Evolutionary conservation across 2,329 filamentous ascomycete genomes (phyloP), one percentile per base, ranked within the genome.

Genomic region (Simplicillium sp.): DNA sequence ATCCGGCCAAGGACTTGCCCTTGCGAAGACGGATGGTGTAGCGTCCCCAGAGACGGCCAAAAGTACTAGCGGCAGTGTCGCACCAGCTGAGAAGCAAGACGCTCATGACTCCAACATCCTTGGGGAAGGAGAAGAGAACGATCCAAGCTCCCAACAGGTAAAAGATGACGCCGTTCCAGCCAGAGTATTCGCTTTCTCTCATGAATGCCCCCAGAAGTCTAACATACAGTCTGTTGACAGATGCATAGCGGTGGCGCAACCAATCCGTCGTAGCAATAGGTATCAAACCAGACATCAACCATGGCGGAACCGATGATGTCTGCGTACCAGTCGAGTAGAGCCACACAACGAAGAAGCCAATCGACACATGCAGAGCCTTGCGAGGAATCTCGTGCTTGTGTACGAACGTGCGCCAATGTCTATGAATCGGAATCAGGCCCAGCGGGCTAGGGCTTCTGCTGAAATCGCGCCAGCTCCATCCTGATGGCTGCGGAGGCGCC

Each of bases 321-420:
- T 95, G 88, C 5, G 82, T 76, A 42, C 88, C 90, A 18, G 75
- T 78, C 38, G 78, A 71, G 62, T 97, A 98, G 31, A 97, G 75
- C 67, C 82, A 85, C 36, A 95, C 75, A 15, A 90, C 87, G 45
- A 97, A 73, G 66, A 97, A 97, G 41, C 92, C 92, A 57, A 98
- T 98, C 37, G 89, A 96, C 43, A 97, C 87, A 60, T 98, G 92
- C 31, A 98, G 73, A 33, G 81, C 69, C 63, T 98, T 98, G 53
- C 92, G 83, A 9, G 92, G 92, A 40, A 98, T 89, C 65, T 98
- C 92, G 63, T 98, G 90, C 54, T 87, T 88, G 72, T 98, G 92
- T 47, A 95, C 86, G 56, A 98, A 88, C 20, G 76, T 84, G 52
- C 87, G 78, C 77, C 92, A 98, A 57, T 92, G 84, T 45, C 86